Evolutionary conservation across 2,329 filamentous ascomycete species (phyloP), one percentile per base, ranked within the genome.

Genomic region (Aspergillus quadricinctus): DNA sequence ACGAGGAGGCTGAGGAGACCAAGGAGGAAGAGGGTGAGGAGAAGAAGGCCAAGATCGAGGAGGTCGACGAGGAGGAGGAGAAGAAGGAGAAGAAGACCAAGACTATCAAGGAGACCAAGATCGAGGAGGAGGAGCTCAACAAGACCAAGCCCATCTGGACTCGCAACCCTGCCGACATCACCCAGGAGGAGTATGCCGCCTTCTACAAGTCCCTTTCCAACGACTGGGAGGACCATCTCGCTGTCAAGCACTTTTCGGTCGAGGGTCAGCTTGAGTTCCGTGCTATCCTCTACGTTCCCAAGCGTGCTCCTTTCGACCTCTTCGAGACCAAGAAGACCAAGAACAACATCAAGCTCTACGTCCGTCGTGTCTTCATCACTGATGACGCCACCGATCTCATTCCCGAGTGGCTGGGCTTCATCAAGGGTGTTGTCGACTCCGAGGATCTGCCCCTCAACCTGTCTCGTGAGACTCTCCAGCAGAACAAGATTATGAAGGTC

Each of bases 401-500:
- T 66, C 94, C 94, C 60, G 94, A 99, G 85, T 99, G 94, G 94
- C 88, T 99, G 74, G 87, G 91, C 83, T 99, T 99, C 82, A 82
- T 99, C 87, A 99, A 99, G 90, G 94, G 94, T 88, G 94, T 99
- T 71, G 94, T 99, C 78, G 94, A 99, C 83, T 99, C 94, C 72
- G 94, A 99, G 86, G 94, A 99, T 78, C 89, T 99, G 62, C 94
- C 94, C 70, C 89, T 99, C 79, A 99, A 99, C 88, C 81, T 99
- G 83, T 97, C 94, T 74, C 94, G 94, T 89, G 94, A 99, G 88
- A 97, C 93, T 57, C 91, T 99, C 51, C 94, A 99, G 83, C 94
- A 97, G 86, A 99, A 97, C 90, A 97, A 97, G 92, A 99, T 99
- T 85, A 97, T 97, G 94, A 97, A 97, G 89, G 94, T 97, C 79